Evolutionary conservation across 805 yeast genomes (phyloP).

Genomic region (Nakazawaea wyomingensis): DNA sequence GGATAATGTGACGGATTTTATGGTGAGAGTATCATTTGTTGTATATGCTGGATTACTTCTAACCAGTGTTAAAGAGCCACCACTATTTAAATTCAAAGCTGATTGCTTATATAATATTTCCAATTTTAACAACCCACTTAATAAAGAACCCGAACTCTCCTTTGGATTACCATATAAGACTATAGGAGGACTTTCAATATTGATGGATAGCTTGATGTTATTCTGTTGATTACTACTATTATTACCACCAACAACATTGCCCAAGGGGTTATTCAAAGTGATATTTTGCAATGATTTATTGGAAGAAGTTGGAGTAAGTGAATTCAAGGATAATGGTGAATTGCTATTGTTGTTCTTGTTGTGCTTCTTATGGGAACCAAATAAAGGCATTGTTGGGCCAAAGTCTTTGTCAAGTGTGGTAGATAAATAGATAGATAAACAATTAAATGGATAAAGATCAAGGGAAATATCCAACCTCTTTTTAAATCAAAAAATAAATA

Average conservation of each 20-base stretch:
- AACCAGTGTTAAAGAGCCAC: constrained; percentile 12
- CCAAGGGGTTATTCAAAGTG: not conserved
- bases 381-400: constrained; percentile 6
- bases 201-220: constrained; percentile 40
- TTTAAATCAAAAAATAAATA: too few species aligned
- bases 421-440: too few species aligned
- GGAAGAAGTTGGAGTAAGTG: constrained; percentile 11
- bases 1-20: constrained; percentile 56
- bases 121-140: constrained; percentile 73
- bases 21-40: constrained; percentile 35
- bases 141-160: constrained; percentile 80
- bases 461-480: too few species aligned
- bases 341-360: not conserved
- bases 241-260: too few species aligned
- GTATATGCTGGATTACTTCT: constrained; percentile 12
- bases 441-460: too few species aligned
- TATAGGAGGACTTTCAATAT: constrained; percentile 87
- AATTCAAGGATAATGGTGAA: constrained; percentile 4
- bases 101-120: constrained; percentile 32
- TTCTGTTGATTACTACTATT: too few species aligned
- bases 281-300: constrained; percentile 10
- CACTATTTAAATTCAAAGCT: not conserved
- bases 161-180: constrained; percentile 73
- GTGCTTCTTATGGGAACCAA: constrained; percentile 8
- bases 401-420: too few species aligned